phyloP scores from a whole-genome alignment of 805 yeast genomes.

The Pichia kluyveri region DNA sequence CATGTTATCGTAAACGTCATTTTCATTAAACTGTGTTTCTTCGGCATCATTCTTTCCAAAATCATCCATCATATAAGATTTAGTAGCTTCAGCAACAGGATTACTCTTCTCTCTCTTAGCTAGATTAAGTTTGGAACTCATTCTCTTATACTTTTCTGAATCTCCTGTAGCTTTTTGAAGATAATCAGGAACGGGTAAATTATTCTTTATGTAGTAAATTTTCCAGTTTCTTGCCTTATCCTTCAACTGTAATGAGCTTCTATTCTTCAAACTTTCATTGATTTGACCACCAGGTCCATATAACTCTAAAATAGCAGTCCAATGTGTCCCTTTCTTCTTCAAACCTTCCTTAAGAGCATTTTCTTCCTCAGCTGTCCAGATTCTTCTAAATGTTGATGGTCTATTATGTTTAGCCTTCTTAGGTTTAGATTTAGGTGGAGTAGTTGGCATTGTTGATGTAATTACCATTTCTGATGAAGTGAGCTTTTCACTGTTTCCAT shows the following conservation, averaged over 20 bases:
- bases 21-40: slow-evolving; percentile 2
- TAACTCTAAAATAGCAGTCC: slow-evolving; percentile 86
- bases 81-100: neutral
- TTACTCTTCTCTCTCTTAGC: neutral
- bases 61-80: neutral
- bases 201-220: slow-evolving; percentile 69
- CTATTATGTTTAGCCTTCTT: slow-evolving; percentile 18
- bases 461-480: neutral
- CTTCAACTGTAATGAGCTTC: slow-evolving; percentile 87
- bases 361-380: slow-evolving; percentile 89
- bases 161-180: slow-evolving; percentile 84
- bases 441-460: too few species aligned
- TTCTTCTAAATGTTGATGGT: slow-evolving; percentile 39
- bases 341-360: slow-evolving; percentile 74
- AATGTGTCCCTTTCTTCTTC: slow-evolving; percentile 79
- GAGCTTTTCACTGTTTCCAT: neutral
- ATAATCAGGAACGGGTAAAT: slow-evolving; percentile 71
- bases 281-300: slow-evolving; percentile 91
- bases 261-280: slow-evolving; percentile 73
- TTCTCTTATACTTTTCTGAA: slow-evolving; percentile 29
- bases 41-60: neutral
- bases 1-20: slow-evolving; percentile 17
- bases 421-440: neutral
- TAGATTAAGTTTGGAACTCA: neutral
- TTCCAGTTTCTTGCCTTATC: slow-evolving; percentile 97